These are phyloP conservation scores for Gaeumannomyces tritici DNA, from an alignment of 2,329 filamentous ascomycete genomes.

Conservation along the genomic window DNA sequence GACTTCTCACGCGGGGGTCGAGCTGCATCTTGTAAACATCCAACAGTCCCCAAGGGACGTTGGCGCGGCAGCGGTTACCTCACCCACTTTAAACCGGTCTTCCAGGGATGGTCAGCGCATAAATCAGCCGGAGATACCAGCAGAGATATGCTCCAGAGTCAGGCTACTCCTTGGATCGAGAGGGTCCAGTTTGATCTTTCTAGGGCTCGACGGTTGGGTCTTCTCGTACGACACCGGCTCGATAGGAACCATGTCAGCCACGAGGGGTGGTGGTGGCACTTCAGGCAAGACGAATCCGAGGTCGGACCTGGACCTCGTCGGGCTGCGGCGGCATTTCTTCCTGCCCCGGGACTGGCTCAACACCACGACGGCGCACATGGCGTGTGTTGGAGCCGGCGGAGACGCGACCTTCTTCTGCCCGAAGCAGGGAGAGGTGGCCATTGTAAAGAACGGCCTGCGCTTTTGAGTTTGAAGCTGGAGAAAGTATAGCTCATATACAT, in stretches of 20 bases:
- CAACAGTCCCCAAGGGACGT: no score
- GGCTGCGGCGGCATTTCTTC: neutral
- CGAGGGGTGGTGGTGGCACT: no score
- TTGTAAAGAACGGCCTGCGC: neutral
- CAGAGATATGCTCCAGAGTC: neutral
- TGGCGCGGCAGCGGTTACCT: no score
- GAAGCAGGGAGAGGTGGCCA: neutral
- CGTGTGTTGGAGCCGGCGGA: neutral
- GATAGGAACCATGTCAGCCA: neutral
- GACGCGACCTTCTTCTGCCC: neutral
- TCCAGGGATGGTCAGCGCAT: neutral
- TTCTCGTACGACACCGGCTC: neutral
- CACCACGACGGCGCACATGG: neutral
- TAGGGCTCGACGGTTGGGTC: neutral
- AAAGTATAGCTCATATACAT: no score
- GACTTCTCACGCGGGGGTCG: neutral
- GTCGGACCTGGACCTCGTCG: neutral
- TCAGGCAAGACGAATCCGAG: neutral
- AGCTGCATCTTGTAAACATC: neutral
- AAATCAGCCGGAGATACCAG: neutral
- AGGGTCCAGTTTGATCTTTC: neutral
- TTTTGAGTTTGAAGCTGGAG: neutral
- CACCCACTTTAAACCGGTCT: neutral
- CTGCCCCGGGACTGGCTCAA: neutral
- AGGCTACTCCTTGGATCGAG: neutral